Base-by-base conservation (phyloP, 2,329 filamentous ascomycete genomes). In the Sarocladium oryzae region DNA sequence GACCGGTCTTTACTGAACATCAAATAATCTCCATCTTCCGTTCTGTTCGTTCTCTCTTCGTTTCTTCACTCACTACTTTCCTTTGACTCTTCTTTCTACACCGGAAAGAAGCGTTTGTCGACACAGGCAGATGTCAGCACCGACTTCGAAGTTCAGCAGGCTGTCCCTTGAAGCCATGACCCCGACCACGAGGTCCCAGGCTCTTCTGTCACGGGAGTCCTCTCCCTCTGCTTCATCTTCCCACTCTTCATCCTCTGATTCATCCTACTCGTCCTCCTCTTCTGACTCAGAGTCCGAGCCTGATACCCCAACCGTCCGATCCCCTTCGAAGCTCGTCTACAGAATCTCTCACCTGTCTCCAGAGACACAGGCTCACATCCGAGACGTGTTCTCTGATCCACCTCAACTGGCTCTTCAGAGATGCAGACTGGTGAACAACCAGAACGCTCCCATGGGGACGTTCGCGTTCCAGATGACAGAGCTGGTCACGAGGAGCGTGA, bases 391-490 rank as follows among this genome's bases (percentile, higher is more conserved):
- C 54, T 65, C 64, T 28, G 70, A 76, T 10, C 71, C 76, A 0
- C 74, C 77, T 2, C 68, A 69, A 53, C 71, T 82, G 53, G 66
- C 70, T 0, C 62, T 81, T 6, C 71, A 78, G 56, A 70, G 70
- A 51, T 81, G 77, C 53, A 70, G 72, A 20, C 66, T 71, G 36
- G 68, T 72, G 38, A 68, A 71, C 21, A 59, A 30, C 28, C 7
- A 30, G 28, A 13, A 30, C 7, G 28, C 7, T 30, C 28, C 7
- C 28, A 13, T 7, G 28, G 28, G 74, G 53, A 73, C 75, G 18
- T 79, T 77, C 52, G 74, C 77, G 45, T 81, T 81, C 53, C 71
- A 79, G 57, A 71, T 82, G 66, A 75, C 75, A 3, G 78, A 81
- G 60, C 63, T 74, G 2, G 74, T 76, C 23, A 75, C 75, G 13